Conservation (phyloP, 495 filamentous ascomycete species). For the Talaromyces stipitatus region DNA sequence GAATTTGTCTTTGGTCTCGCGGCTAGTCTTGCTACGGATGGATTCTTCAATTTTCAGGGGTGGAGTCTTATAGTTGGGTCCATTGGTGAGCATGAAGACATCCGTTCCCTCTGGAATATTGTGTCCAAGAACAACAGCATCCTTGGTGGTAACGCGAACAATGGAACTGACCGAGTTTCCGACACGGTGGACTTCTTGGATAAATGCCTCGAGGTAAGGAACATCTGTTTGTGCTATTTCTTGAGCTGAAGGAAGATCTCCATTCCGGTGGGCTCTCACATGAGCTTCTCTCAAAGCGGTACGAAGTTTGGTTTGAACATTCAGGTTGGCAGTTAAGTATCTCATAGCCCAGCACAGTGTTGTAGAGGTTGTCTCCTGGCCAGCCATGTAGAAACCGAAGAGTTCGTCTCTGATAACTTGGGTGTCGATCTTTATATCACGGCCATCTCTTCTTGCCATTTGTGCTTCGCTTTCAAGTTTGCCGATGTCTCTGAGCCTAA, state of each 20-base stretch:
- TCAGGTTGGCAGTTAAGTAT: slow-evolving; percentile 17
- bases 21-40: not conserved
- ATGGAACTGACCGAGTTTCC: slow-evolving; percentile 7
- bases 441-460: not conserved
- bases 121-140: slow-evolving; percentile 23
- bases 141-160: slow-evolving; percentile 15
- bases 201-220: slow-evolving; percentile 29
- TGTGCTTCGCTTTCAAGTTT: slow-evolving; percentile 17
- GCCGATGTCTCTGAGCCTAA: slow-evolving; percentile 7
- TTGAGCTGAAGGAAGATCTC: slow-evolving; percentile 9
- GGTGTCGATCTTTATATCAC: not conserved
- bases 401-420: not conserved
- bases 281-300: slow-evolving; percentile 8
- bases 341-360: slow-evolving; percentile 25
- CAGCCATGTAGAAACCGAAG: slow-evolving; percentile 3
- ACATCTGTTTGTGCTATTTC: slow-evolving; percentile 18
- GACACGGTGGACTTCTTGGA: slow-evolving; percentile 27
- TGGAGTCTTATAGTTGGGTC: not conserved
- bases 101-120: slow-evolving; percentile 18
- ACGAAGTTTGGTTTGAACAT: slow-evolving; percentile 22
- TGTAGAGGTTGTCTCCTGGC: slow-evolving; percentile 10
- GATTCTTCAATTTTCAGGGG: not conserved
- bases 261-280: slow-evolving; percentile 7
- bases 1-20: not conserved
- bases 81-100: not conserved